Percentiles rank a stretch among this genome's conserved stretches.
Conservation (phyloP, 495 filamentous ascomycete species). For the Penicillium crystallinum region DNA sequence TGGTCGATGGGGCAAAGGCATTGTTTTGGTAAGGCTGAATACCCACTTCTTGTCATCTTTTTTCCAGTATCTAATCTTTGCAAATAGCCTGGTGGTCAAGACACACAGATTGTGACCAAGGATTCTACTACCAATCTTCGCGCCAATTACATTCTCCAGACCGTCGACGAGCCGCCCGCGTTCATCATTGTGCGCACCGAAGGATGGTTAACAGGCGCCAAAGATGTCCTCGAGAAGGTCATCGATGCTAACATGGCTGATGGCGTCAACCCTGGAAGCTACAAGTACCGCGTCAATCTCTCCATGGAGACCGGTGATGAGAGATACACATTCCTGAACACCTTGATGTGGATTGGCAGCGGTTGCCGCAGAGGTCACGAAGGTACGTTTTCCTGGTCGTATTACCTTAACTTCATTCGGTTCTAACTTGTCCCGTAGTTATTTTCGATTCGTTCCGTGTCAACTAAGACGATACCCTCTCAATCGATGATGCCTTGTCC, state of each 20-base stretch:
- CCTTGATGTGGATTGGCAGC: slow-evolving; percentile 57
- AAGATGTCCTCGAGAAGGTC: slow-evolving; percentile 54
- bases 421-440: slow-evolving; percentile 26
- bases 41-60: background rate
- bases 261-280: slow-evolving; percentile 51
- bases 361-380: slow-evolving; percentile 55
- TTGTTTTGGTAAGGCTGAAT: slow-evolving; percentile 47
- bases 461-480: slow-evolving; percentile 29
- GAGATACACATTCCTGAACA: slow-evolving; percentile 58
- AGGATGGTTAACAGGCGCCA: slow-evolving; percentile 54
- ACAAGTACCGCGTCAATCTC: slow-evolving; percentile 53
- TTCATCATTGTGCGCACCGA: slow-evolving; percentile 53
- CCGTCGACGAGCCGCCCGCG: slow-evolving; percentile 54
- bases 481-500: slow-evolving; percentile 23
- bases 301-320: slow-evolving; percentile 58
- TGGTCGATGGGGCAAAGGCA: slow-evolving; percentile 54
- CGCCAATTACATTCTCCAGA: slow-evolving; percentile 53
- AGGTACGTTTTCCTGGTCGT: slow-evolving; percentile 25
- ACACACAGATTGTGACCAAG: slow-evolving; percentile 53
- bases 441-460: slow-evolving; percentile 47
- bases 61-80: background rate
- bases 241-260: slow-evolving; percentile 46
- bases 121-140: slow-evolving; percentile 50
- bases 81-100: slow-evolving; percentile 53
- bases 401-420: background rate